phyloP scores from a whole-genome alignment of 2,329 filamentous ascomycete species.

The Calonectria pseudoreteaudii region DNA sequence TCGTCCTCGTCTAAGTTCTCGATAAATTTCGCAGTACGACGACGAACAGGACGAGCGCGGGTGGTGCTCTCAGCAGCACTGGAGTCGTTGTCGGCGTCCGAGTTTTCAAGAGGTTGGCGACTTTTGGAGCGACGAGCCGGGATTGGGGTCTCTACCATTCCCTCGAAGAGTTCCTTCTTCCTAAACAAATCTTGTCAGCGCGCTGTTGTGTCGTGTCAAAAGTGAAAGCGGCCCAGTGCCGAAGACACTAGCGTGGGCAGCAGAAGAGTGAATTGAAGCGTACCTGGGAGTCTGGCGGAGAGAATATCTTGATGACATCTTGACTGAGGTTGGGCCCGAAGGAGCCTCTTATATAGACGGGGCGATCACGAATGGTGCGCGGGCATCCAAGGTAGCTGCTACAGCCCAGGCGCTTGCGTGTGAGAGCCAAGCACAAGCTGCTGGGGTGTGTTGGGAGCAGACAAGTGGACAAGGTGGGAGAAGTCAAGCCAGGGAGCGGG shows the following conservation, averaged over 20 bases:
- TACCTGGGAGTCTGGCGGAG: conserved; percentile 54
- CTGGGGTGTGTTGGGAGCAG: conserved; percentile 17
- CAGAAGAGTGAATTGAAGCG: conserved; percentile 20
- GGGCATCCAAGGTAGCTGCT: conserved; percentile 20
- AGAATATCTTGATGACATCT: conserved; percentile 54
- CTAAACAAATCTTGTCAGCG: conserved; percentile 48
- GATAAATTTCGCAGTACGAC: conserved; percentile 62
- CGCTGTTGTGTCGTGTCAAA: background rate
- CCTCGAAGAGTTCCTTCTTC: conserved; percentile 72
- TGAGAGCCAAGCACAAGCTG: conserved; percentile 5
- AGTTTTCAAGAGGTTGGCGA: conserved; percentile 61
- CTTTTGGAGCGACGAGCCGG: conserved; percentile 56
- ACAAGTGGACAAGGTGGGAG: conserved; percentile 18
- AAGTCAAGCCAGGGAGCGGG: conserved; percentile 15
- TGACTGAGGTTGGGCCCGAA: conserved; percentile 28
- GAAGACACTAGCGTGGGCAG: background rate
- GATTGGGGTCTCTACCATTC: conserved; percentile 69
- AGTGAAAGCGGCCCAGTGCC: background rate
- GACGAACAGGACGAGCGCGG: conserved; percentile 53
- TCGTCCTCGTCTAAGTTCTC: conserved; percentile 62
- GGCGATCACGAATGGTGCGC: conserved; percentile 8
- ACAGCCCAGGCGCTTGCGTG: conserved; percentile 12
- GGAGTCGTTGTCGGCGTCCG: conserved; percentile 63
- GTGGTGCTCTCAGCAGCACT: conserved; percentile 57
- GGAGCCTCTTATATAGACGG: conserved; percentile 39